Evolutionary conservation across 2,329 filamentous ascomycete genomes (phyloP).

Genomic region (Colletotrichum navitas): DNA sequence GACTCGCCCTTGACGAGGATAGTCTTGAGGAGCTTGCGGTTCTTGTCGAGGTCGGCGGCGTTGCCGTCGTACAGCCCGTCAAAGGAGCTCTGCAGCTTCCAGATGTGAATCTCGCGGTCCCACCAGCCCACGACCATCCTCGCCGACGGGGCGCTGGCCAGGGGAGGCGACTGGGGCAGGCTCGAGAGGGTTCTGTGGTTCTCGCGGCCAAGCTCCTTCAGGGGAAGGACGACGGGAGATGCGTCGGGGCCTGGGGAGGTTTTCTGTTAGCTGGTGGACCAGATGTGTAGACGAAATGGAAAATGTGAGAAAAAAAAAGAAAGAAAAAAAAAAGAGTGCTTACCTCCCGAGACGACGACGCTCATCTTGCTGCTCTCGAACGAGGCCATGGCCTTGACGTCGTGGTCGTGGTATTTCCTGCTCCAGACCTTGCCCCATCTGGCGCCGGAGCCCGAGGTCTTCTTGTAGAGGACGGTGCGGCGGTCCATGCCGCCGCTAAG

Average conservation of each 20-base stretch:
- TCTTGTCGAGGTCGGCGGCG: slow-evolving; percentile 62
- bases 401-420: slow-evolving; percentile 88
- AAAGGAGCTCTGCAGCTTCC: slow-evolving; percentile 68
- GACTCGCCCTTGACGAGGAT: slow-evolving; percentile 81
- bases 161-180: slow-evolving; percentile 81
- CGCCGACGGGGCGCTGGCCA: slow-evolving; percentile 78
- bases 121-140: slow-evolving; percentile 92
- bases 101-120: slow-evolving; percentile 88
- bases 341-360: slow-evolving; percentile 91
- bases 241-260: slow-evolving; percentile 80
- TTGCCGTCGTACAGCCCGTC: slow-evolving; percentile 59
- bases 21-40: slow-evolving; percentile 76
- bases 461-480: slow-evolving; percentile 85
- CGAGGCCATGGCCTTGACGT: slow-evolving; percentile 93
- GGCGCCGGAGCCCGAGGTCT: slow-evolving; percentile 68
- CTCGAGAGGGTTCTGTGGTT: slow-evolving; percentile 85
- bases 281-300: background rate
- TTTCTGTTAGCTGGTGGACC: background rate
- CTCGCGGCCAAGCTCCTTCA: slow-evolving; percentile 81
- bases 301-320: too few relatives aligned
- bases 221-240: slow-evolving; percentile 82
- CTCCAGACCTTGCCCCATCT: slow-evolving; percentile 91
- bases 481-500: slow-evolving; percentile 94
- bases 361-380: slow-evolving; percentile 89
- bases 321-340: slow-evolving; percentile 45